These are phyloP conservation scores for Mrakia frigida DNA, from an alignment of 768 basidiomycete species.

Conservation along the genomic window DNA sequence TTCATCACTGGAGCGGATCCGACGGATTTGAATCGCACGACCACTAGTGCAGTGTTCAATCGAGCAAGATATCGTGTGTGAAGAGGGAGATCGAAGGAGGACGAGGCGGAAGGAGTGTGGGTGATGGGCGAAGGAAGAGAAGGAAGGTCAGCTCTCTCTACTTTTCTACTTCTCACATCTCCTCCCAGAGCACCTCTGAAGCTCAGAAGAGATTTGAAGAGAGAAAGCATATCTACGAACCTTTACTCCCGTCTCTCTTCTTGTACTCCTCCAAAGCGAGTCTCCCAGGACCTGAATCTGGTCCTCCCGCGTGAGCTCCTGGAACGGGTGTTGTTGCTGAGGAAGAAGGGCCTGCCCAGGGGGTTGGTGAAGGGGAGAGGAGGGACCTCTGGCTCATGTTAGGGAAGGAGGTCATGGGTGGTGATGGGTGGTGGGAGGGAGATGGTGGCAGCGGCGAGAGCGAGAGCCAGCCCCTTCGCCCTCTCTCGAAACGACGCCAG, in stretches of 20 bases:
- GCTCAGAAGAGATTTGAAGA: no score
- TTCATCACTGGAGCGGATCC: constrained; percentile 99
- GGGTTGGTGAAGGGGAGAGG: constrained; percentile 31
- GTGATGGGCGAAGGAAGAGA: background rate
- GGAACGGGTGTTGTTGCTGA: background rate
- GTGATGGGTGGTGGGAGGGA: background rate
- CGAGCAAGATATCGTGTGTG: background rate
- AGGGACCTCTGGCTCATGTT: constrained; percentile 29
- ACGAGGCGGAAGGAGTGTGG: background rate
- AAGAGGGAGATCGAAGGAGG: background rate
- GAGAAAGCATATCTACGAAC: background rate
- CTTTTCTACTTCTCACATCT: no score
- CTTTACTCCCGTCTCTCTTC: constrained; percentile 25
- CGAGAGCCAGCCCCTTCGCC: background rate
- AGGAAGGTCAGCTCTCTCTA: background rate
- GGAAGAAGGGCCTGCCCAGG: background rate
- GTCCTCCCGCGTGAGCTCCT: constrained; percentile 9
- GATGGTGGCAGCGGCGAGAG: background rate
- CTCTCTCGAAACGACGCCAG: constrained; percentile 6
- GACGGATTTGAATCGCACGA: constrained; percentile 94
- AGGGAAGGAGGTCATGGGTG: constrained; percentile 20
- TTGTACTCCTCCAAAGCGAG: constrained; percentile 26
- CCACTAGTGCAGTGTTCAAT: constrained; percentile 63
- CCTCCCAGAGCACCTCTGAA: background rate
- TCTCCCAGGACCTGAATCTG: background rate